phyloP scores from a whole-genome alignment of 1,284 basidiomycete genomes.

The Porodaedalea pini region DNA sequence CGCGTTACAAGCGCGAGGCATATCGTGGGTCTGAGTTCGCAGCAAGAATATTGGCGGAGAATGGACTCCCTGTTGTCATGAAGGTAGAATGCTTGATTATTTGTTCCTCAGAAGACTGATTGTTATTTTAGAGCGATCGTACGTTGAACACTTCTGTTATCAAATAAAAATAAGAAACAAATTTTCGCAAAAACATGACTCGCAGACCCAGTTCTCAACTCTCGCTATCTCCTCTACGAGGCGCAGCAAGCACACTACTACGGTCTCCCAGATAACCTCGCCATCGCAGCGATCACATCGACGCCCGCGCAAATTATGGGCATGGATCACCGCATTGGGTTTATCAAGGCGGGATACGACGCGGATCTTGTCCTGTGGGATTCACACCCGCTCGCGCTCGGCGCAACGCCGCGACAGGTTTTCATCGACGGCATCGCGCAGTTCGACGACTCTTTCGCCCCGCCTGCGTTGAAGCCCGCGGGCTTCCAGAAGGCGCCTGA shows the following conservation, averaged over 20 bases:
- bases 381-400: slow-evolving; percentile 73
- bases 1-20: slow-evolving; percentile 80
- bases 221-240: slow-evolving; percentile 77
- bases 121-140: slow-evolving; percentile 53
- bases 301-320: slow-evolving; percentile 78
- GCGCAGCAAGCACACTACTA: slow-evolving; percentile 87
- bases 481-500: slow-evolving; percentile 46
- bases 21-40: slow-evolving; percentile 86
- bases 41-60: slow-evolving; percentile 72
- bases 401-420: slow-evolving; percentile 69
- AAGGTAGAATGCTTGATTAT: slow-evolving; percentile 45
- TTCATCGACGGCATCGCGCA: slow-evolving; percentile 71
- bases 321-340: slow-evolving; percentile 79
- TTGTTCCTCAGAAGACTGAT: background rate
- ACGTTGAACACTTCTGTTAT: background rate
- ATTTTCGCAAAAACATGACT: slow-evolving; percentile 1
- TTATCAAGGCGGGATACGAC: slow-evolving; percentile 56
- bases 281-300: slow-evolving; percentile 74
- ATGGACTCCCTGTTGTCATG: slow-evolving; percentile 73
- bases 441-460: slow-evolving; percentile 40
- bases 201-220: slow-evolving; percentile 65
- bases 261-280: slow-evolving; percentile 55
- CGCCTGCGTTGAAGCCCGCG: slow-evolving; percentile 40
- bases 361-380: slow-evolving; percentile 67
- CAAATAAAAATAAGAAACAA: background rate